Percentiles rank a stretch among this genome's conserved stretches.
Conservation (phyloP, 441 rosid genomes). For the Populus trichocarpa region DNA sequence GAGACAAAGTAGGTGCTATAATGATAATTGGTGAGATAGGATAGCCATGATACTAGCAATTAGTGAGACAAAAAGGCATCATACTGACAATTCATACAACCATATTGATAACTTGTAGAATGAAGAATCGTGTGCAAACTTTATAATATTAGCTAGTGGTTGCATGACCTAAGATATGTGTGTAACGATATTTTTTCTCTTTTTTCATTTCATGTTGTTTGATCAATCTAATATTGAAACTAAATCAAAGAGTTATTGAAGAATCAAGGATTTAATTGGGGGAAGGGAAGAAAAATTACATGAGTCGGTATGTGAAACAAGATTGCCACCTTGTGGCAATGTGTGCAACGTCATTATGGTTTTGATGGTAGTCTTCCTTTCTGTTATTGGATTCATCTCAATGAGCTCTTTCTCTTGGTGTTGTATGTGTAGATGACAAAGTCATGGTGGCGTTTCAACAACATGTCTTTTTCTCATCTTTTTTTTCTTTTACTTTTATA, state of each 20-base stretch:
- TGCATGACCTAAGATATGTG: fast-evolving
- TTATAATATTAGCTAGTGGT: neutral
- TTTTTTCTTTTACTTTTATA: neutral
- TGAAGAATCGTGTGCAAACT: too few relatives aligned
- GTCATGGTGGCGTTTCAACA: neutral
- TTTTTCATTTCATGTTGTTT: neutral
- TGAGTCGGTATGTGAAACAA: too few relatives aligned
- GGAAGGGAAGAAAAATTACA: too few relatives aligned
- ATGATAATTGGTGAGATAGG: neutral
- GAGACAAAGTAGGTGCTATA: too few relatives aligned
- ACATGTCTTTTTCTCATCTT: neutral
- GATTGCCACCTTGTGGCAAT: too few relatives aligned
- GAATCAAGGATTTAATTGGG: neutral
- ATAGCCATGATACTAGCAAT: neutral
- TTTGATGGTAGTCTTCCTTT: too few relatives aligned
- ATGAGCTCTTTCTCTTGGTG: neutral
- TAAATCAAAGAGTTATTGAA: neutral
- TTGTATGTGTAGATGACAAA: neutral
- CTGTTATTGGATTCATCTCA: too few relatives aligned
- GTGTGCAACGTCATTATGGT: too few relatives aligned
- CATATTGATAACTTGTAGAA: neutral
- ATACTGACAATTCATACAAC: neutral
- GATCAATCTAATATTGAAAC: neutral
- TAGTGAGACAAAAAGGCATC: neutral
- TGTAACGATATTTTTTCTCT: too few relatives aligned